A percentile compares a stretch with the other conserved stretches of the same genome.
phyloP scores from a whole-genome alignment of 2,329 filamentous ascomycete genomes.

The Aspergillus caelatus region DNA sequence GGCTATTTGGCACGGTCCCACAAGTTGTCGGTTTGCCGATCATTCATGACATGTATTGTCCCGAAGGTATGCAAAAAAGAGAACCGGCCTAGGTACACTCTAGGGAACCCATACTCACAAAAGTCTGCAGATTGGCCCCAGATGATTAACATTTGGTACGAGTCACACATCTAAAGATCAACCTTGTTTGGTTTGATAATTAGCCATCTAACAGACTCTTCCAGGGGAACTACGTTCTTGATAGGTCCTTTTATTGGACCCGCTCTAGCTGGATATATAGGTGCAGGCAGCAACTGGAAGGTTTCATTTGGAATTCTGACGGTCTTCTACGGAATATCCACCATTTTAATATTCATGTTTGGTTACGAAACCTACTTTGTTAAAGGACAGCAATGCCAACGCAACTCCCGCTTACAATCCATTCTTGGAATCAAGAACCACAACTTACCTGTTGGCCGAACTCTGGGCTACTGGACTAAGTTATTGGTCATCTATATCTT shows the following conservation, averaged over 20 bases:
- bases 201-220: background rate
- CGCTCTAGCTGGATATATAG: slow-evolving; percentile 41
- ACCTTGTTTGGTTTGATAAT: background rate
- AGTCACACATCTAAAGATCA: background rate
- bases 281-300: slow-evolving; percentile 35
- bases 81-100: no score
- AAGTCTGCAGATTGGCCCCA: background rate
- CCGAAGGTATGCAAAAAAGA: slow-evolving; percentile 21
- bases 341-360: background rate
- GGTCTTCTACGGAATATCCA: slow-evolving; percentile 31
- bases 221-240: slow-evolving; percentile 26
- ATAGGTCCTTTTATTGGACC: slow-evolving; percentile 43
- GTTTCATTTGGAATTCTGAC: slow-evolving; percentile 39
- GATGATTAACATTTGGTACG: background rate
- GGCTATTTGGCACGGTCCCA: slow-evolving; percentile 42
- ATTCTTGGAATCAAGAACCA: slow-evolving; percentile 38
- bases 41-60: slow-evolving; percentile 43
- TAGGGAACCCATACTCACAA: background rate
- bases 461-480: slow-evolving; percentile 28
- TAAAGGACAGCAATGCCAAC: slow-evolving; percentile 3
- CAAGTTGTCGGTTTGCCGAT: slow-evolving; percentile 45
- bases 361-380: background rate
- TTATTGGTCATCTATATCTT: slow-evolving; percentile 32
- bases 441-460: slow-evolving; percentile 27
- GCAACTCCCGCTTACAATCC: slow-evolving; percentile 23